Evolutionary conservation across 1,284 basidiomycete genomes (phyloP), one percentile per base, ranked within the genome.

Genomic region (Takashimella tepidaria): DNA sequence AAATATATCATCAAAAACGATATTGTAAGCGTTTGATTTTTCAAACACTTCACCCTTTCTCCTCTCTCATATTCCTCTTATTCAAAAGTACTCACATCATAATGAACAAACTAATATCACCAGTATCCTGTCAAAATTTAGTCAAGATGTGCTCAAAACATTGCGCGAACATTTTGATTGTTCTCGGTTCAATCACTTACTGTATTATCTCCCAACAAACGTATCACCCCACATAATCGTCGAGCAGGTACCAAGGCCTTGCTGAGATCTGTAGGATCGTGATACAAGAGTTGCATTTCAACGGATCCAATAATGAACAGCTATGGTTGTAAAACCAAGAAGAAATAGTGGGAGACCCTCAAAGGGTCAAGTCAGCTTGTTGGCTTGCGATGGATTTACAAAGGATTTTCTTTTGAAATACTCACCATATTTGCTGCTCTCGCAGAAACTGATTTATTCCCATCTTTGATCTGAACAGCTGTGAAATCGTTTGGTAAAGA

Each of bases 241-340:
- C 60, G 50, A 4, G 45, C 57, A 11, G 55, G 53, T 27, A 49
- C 54, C 25, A 62, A 44, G 12, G 57, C 57, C 31, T 37, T 16
- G 31, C 31, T 37, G 22, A 49, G 51, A 45, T 55, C 54, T 27
- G 59, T 62, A 4, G 45, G 37, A 19, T 27, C 52, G 12, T 46
- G 41, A 43, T 19, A 53, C 4, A 31, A 55, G 56, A 37, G 31
- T 16, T 37, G 31, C 50, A 62, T 62, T 21, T 56, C 42, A 2
- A 51, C 37, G 0, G 44, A 50, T 12, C 53, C 50, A 10, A 59
- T 41, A 40, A 57, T 45, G 23, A 57, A 58, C 21, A 57, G 55
- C 60, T 59, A 26, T 10, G 19, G 50, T 43, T 16, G 31, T 8
- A 37, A 16, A 25, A n/a, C n/a, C n/a, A n/a, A n/a, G n/a, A n/a